Evolutionary conservation across 2,329 filamentous ascomycete genomes (phyloP).

Genomic region (Alternaria atra): DNA sequence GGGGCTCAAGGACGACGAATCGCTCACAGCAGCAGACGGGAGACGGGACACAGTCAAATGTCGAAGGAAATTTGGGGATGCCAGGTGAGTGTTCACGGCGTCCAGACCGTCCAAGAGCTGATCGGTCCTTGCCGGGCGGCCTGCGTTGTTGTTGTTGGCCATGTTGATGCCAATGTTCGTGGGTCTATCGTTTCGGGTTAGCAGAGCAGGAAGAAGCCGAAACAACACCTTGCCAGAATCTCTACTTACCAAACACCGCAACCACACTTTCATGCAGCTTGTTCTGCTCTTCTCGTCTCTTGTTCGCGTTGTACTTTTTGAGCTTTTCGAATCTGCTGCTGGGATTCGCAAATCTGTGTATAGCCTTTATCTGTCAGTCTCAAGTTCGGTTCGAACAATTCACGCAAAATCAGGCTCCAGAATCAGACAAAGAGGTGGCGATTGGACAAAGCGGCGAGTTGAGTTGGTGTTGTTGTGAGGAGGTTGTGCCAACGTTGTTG

Average conservation of each 20-base stretch:
- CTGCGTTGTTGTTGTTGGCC: constrained; percentile 33
- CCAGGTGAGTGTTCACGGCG: constrained; percentile 44
- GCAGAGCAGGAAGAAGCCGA: constrained; percentile 30
- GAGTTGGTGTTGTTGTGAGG: not conserved
- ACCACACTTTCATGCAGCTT: constrained; percentile 25
- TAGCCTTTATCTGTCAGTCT: constrained; percentile 5
- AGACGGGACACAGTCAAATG: constrained; percentile 48
- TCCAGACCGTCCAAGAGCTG: constrained; percentile 46
- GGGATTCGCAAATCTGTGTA: constrained; percentile 12
- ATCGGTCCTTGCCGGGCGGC: constrained; percentile 34
- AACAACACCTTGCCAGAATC: constrained; percentile 40
- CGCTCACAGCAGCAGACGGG: constrained; percentile 51
- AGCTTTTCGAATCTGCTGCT: constrained; percentile 16
- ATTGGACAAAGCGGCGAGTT: not conserved
- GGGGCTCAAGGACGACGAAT: constrained; percentile 49
- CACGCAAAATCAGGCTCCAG: constrained; percentile 7
- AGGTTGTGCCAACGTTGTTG: constrained; percentile 8
- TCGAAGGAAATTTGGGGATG: constrained; percentile 46
- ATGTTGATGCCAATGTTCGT: constrained; percentile 42
- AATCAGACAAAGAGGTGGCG: not conserved
- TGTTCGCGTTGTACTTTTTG: constrained; percentile 6
- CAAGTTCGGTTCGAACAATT: constrained; percentile 1
- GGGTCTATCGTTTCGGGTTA: constrained; percentile 43
- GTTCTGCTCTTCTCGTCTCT: constrained; percentile 20
- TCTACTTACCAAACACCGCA: constrained; percentile 26